A percentile compares a stretch with the other conserved stretches of the same genome.
phyloP scores from a whole-genome alignment of 768 basidiomycete genomes.

The Dentipellis sp. region DNA sequence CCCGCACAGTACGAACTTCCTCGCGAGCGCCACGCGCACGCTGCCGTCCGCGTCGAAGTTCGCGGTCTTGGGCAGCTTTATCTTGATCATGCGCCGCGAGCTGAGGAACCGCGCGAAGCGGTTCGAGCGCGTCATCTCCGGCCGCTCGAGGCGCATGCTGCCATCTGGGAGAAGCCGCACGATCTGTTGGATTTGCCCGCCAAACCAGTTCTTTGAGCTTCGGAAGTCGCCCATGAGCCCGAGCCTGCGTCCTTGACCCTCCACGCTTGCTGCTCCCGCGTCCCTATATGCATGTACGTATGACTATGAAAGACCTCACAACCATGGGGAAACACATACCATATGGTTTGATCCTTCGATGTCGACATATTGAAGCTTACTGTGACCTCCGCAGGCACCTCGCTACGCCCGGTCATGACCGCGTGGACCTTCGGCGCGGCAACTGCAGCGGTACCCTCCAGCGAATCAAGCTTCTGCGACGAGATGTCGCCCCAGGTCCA shows the following conservation, averaged over 20 bases:
- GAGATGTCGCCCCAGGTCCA: constrained; percentile 32
- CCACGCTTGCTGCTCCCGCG: constrained; percentile 55
- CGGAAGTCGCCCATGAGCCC: constrained; percentile 51
- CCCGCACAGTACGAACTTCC: constrained; percentile 56
- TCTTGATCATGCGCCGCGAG: constrained; percentile 52
- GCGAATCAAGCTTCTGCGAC: constrained; percentile 14
- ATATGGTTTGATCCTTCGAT: not conserved
- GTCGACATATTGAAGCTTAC: too few species aligned
- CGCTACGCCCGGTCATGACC: not conserved
- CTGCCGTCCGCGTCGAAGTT: constrained; percentile 21
- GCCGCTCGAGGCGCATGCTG: constrained; percentile 33
- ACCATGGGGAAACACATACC: constrained; percentile 7
- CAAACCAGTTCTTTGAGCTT: constrained; percentile 46
- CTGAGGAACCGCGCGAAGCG: constrained; percentile 59
- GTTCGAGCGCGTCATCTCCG: constrained; percentile 52
- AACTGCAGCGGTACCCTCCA: constrained; percentile 24
- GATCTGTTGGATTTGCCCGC: constrained; percentile 58
- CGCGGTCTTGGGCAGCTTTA: constrained; percentile 37
- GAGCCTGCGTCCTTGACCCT: constrained; percentile 46
- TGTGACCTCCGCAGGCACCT: not conserved
- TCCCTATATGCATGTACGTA: constrained; percentile 18
- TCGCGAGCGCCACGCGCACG: constrained; percentile 28
- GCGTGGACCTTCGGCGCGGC: constrained; percentile 15
- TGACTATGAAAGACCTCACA: too few species aligned
- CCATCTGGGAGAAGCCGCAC: constrained; percentile 18